Base-by-base conservation (phyloP, 306 rosid genomes). In the Rubus parviflorus region DNA sequence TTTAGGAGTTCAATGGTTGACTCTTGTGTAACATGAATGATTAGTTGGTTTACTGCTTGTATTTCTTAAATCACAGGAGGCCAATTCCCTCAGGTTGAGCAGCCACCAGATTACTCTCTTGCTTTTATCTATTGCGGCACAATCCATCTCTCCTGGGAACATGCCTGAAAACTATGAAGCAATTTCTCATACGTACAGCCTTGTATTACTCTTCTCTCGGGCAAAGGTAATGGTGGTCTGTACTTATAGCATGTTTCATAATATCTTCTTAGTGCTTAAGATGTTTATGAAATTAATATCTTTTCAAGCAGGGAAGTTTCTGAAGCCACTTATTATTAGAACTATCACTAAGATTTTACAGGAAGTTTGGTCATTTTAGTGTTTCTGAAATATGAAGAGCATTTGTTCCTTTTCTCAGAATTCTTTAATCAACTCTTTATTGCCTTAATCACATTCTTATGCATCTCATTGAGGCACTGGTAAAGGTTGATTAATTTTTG, bases 111-210 rank as follows among this genome's bases (percentile, higher is more conserved):
- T 96, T 79, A 82, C 80, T 74, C 89, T 82, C 75, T 74, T 96
- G 84, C 85, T 92, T 62, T 92, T 93, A 51, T 92, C 99, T 80
- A 89, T 92, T 86, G 92, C 89, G 90, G 90, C 81, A 52, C 98
- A 92, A 73, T 87, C 96, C 80, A 51, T 82, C 52, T 91, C 93
- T 77, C 90, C 98, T 60, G 85, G 79, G 74, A 96, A 96, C 85
- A 70, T 83, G 83, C 98, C 99, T 45, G 91, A 77, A 82, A 92
- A 89, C 80, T 96, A 92, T 83, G 99, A 91, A 96, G 99, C 91
- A 81, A 89, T 96, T 68, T 85, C 99, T 75, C 89, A 86, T 78
- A 88, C 98, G 14, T 90, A 91, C 84, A 83, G 93, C 85, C 88
- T 96, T 77, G 85, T 91, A 75, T 74, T 90, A 85, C 85, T 92